phyloP scores from a whole-genome alignment of 768 basidiomycete genomes.

The Suillus placidus region DNA sequence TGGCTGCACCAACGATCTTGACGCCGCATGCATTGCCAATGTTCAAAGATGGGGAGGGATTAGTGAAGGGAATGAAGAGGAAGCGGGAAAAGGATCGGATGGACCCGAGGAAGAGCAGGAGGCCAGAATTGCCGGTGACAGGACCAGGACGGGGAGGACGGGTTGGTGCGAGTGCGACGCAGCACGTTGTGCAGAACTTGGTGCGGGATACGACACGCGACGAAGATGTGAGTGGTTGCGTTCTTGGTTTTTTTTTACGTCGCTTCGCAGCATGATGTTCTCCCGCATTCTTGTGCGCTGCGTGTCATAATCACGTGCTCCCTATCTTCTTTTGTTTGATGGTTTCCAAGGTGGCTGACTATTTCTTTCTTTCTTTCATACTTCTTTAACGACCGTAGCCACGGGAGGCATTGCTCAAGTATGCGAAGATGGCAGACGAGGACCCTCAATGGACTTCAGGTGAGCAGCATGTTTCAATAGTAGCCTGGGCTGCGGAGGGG shows the following conservation, averaged over 20 bases:
- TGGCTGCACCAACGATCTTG: slow-evolving; percentile 84
- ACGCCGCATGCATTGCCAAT: slow-evolving; percentile 92
- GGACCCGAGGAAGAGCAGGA: slow-evolving; percentile 89
- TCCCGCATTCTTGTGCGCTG: not conserved
- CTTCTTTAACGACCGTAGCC: slow-evolving; percentile 59
- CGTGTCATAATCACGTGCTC: slow-evolving; percentile 19
- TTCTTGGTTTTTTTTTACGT: slow-evolving; percentile 14
- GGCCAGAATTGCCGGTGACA: slow-evolving; percentile 90
- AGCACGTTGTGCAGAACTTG: slow-evolving; percentile 94
- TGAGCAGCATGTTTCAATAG: slow-evolving; percentile 43
- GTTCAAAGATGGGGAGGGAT: slow-evolving; percentile 79
- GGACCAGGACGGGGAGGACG: slow-evolving; percentile 94
- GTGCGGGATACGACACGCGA: slow-evolving; percentile 89
- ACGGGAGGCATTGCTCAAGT: slow-evolving; percentile 94
- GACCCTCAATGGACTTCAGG: slow-evolving; percentile 87
- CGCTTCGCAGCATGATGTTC: slow-evolving; percentile 6
- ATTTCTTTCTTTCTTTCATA: slow-evolving; percentile 21
- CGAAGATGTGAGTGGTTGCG: slow-evolving; percentile 80
- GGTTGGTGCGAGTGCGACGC: slow-evolving; percentile 95
- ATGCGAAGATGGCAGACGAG: slow-evolving; percentile 73
- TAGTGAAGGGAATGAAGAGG: slow-evolving; percentile 77
- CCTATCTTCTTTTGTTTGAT: slow-evolving; percentile 21
- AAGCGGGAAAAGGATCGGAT: slow-evolving; percentile 86
- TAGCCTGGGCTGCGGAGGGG: slow-evolving; percentile 30
- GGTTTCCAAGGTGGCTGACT: slow-evolving; percentile 33